These are phyloP conservation scores for Penicillium psychrosexuale DNA, from an alignment of 2,329 filamentous ascomycete species.

Conservation along the genomic window DNA sequence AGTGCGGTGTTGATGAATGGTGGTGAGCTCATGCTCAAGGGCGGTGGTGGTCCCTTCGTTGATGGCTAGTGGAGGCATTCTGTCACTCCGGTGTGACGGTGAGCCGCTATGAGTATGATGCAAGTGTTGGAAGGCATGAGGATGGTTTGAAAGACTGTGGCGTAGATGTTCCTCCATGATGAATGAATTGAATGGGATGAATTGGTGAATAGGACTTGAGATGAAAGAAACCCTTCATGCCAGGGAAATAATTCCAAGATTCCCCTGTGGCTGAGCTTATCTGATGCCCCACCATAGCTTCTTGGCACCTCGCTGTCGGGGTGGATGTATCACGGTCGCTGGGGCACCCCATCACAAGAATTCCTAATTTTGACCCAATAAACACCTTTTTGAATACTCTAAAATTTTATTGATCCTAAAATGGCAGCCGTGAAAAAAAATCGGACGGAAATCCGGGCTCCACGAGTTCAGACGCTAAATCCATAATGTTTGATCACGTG, in stretches of 20 bases:
- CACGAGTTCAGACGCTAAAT: neutral
- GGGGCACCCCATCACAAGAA: too few species aligned
- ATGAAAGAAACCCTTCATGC: neutral
- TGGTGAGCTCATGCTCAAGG: slow-evolving; percentile 34
- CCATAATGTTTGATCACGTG: neutral
- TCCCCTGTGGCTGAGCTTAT: slow-evolving; percentile 1
- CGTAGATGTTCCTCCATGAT: slow-evolving; percentile 31
- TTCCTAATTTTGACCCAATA: too few species aligned
- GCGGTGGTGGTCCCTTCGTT: slow-evolving; percentile 43
- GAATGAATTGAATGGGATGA: slow-evolving; percentile 1
- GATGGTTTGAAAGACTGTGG: slow-evolving; percentile 30
- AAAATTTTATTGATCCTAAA: neutral
- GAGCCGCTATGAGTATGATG: slow-evolving; percentile 20
- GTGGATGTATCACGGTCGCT: too few species aligned
- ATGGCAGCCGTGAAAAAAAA: neutral
- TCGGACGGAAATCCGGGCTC: neutral
- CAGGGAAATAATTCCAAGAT: neutral
- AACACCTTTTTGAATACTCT: too few species aligned
- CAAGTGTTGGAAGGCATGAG: slow-evolving; percentile 25
- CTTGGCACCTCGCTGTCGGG: neutral
- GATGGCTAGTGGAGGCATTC: slow-evolving; percentile 18
- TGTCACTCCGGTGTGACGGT: slow-evolving; percentile 21
- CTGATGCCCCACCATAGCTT: neutral
- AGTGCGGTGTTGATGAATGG: slow-evolving; percentile 23
- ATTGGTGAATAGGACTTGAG: neutral